Evolutionary conservation across 331 rosid species (phyloP).

Genomic region (Cydonia oblonga): DNA sequence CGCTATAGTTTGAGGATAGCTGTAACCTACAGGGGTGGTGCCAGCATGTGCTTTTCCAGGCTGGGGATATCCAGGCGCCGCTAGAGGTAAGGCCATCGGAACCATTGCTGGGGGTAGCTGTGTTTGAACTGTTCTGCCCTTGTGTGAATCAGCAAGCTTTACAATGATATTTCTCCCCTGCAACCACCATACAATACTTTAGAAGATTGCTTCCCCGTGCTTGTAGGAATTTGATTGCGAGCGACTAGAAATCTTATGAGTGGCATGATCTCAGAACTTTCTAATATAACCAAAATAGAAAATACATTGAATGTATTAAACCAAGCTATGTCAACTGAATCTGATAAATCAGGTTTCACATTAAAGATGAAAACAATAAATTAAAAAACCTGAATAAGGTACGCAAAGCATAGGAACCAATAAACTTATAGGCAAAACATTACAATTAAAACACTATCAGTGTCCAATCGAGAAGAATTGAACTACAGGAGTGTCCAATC

Average conservation of each 20-base stretch:
- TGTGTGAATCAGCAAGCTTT: slow-evolving; percentile 68
- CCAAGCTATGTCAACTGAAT: not conserved
- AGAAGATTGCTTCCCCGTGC: not conserved
- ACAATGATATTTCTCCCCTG: slow-evolving; percentile 66
- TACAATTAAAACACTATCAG: no score
- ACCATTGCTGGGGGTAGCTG: slow-evolving; percentile 32
- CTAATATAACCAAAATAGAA: not conserved
- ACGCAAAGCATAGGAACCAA: no score
- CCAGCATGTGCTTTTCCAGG: slow-evolving; percentile 36
- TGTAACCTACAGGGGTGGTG: slow-evolving; percentile 30
- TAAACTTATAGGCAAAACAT: no score
- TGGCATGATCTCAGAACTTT: not conserved
- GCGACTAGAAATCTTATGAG: not conserved
- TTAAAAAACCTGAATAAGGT: not conserved
- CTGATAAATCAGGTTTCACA: not conserved
- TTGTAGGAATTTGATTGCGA: not conserved
- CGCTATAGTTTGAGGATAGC: slow-evolving; percentile 42
- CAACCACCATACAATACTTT: slow-evolving; percentile 12
- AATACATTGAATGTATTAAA: not conserved
- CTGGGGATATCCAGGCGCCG: slow-evolving; percentile 44
- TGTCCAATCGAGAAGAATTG: not conserved
- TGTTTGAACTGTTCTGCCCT: slow-evolving; percentile 39
- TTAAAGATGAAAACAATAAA: not conserved
- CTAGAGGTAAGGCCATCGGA: slow-evolving; percentile 46
- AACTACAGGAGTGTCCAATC: no score